phyloP scores from a whole-genome alignment of 352 stramenopile species.

The Phytophthora chlamydospora region DNA sequence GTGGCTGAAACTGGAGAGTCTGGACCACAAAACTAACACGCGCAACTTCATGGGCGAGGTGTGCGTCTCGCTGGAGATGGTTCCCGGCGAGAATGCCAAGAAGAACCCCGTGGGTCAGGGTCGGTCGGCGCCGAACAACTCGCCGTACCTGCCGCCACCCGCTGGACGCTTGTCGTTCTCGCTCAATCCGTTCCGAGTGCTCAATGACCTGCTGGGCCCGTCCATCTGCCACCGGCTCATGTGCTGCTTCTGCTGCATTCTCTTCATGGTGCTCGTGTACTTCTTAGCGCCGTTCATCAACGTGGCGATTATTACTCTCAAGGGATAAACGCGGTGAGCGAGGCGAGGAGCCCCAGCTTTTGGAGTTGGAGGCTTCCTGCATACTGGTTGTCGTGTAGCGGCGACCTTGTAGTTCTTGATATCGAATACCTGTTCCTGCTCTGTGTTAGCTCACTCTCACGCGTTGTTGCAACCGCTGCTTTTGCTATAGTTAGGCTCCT shows the following conservation, averaged over 20 bases:
- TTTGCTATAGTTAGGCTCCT: conserved; percentile 32
- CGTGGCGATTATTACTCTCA: conserved; percentile 75
- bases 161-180: conserved; percentile 91
- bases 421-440: conserved; percentile 22
- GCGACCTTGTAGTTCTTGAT: conserved; percentile 26
- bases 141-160: conserved; percentile 91
- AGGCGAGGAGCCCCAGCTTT: background rate
- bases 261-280: conserved; percentile 88
- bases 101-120: conserved; percentile 82
- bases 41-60: conserved; percentile 89
- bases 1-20: conserved; percentile 83
- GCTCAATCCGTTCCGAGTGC: conserved; percentile 92
- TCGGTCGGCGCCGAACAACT: conserved; percentile 91
- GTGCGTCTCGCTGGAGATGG: conserved; percentile 87
- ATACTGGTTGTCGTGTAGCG: conserved; percentile 15
- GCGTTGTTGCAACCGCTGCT: conserved; percentile 7
- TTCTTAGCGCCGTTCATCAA: conserved; percentile 89
- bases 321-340: conserved; percentile 32
- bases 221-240: conserved; percentile 86
- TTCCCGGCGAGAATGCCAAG: conserved; percentile 87
- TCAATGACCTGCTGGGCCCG: conserved; percentile 87
- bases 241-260: conserved; percentile 86
- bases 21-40: conserved; percentile 84
- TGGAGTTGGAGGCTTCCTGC: conserved; percentile 15
- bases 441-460: conserved; percentile 7